These are phyloP conservation scores for Silene vulgaris DNA, from an alignment of 179 eudicot genomes.

Conservation along the genomic window DNA sequence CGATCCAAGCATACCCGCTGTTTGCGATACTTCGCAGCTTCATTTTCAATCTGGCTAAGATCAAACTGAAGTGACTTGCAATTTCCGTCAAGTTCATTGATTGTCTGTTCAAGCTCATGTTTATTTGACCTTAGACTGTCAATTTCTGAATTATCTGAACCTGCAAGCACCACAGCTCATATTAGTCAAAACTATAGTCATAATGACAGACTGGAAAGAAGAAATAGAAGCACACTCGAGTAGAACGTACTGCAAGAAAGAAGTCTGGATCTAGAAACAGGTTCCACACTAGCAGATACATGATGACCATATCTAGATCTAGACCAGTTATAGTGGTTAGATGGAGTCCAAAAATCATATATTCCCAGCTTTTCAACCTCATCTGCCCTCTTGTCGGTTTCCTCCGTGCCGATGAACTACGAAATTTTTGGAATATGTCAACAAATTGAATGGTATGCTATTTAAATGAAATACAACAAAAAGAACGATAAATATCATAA, in stretches of 20 bases:
- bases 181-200: conserved; percentile 11
- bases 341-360: conserved; percentile 85
- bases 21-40: conserved; percentile 60
- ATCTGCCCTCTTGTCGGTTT: conserved; percentile 74
- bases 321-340: conserved; percentile 78
- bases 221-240: conserved; percentile 13
- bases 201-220: background rate
- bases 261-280: conserved; percentile 59
- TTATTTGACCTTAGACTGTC: conserved; percentile 46
- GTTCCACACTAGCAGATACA: conserved; percentile 68
- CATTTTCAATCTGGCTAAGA: conserved; percentile 56
- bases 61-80: conserved; percentile 48
- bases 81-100: conserved; percentile 40
- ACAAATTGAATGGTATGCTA: background rate
- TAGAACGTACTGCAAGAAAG: conserved; percentile 56
- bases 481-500: background rate
- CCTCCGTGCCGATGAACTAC: conserved; percentile 81
- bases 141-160: conserved; percentile 65
- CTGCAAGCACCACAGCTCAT: conserved; percentile 36
- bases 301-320: conserved; percentile 82
- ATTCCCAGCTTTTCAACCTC: conserved; percentile 57
- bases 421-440: conserved; percentile 11
- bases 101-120: conserved; percentile 44
- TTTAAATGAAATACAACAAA: background rate
- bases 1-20: conserved; percentile 61